A percentile compares a stretch with the other conserved stretches of the same genome.
Evolutionary conservation across 2,329 filamentous ascomycete genomes (phyloP).

Genomic region (Ophiocordyceps unilateralis): DNA sequence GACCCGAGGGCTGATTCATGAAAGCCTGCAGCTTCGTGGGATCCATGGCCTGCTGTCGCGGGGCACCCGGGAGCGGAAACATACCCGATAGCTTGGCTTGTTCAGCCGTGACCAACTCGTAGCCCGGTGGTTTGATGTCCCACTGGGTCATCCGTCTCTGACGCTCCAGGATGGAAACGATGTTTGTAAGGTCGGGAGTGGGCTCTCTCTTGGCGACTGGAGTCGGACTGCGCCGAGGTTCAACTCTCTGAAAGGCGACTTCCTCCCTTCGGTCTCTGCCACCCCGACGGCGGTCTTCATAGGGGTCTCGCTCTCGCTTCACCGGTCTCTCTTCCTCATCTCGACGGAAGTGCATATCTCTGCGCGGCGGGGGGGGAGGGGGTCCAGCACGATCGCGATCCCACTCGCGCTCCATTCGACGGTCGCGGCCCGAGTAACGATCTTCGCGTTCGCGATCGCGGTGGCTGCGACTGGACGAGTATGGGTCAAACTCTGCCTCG

Average conservation of each 20-base stretch:
- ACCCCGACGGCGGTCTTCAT: conserved; percentile 32
- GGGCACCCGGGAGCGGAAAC: conserved; percentile 94
- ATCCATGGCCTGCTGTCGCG: conserved; percentile 89
- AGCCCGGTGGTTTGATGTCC: conserved; percentile 97
- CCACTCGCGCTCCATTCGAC: conserved; percentile 58
- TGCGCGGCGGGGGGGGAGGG: conserved; percentile 21
- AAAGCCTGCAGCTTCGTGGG: conserved; percentile 87
- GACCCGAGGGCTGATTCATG: conserved; percentile 71
- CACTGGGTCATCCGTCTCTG: conserved; percentile 93
- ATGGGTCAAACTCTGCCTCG: conserved; percentile 67
- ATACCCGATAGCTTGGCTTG: conserved; percentile 97
- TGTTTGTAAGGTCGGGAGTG: conserved; percentile 81
- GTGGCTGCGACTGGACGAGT: conserved; percentile 85
- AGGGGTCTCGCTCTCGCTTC: conserved; percentile 39
- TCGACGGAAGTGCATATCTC: conserved; percentile 36
- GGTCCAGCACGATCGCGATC: conserved; percentile 46
- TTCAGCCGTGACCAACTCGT: conserved; percentile 95
- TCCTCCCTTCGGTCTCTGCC: conserved; percentile 25
- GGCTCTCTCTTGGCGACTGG: conserved; percentile 85
- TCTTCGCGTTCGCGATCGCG: conserved; percentile 89
- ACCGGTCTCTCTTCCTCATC: conserved; percentile 44
- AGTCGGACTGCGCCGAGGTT: conserved; percentile 55
- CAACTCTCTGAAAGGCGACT: conserved; percentile 22
- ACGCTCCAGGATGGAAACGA: conserved; percentile 66
- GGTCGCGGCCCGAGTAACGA: conserved; percentile 58